These are phyloP conservation scores for Ogataea populi-albae DNA, from an alignment of 805 yeast genomes.

Conservation along the genomic window DNA sequence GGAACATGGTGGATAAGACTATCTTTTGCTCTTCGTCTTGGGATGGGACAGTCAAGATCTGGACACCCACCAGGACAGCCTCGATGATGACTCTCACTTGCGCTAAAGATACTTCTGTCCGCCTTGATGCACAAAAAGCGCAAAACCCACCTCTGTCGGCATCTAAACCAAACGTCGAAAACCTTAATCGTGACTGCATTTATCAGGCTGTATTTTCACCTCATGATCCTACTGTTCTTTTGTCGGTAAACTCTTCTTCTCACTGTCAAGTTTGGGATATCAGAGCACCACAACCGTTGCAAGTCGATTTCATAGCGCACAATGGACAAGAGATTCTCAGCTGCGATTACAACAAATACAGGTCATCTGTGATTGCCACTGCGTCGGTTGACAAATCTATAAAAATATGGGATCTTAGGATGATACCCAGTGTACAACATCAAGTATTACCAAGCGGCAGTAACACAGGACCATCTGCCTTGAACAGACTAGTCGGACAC, in stretches of 20 bases:
- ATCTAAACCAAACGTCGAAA: conserved; percentile 32
- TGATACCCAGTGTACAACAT: conserved; percentile 40
- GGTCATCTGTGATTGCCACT: conserved; percentile 74
- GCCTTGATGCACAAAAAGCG: conserved; percentile 16
- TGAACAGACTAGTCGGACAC: conserved; percentile 80
- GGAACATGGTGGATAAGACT: conserved; percentile 43
- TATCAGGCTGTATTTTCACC: conserved; percentile 83
- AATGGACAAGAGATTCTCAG: conserved; percentile 76
- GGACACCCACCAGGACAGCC: conserved; percentile 61
- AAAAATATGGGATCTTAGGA: conserved; percentile 85
- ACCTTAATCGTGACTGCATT: conserved; percentile 53
- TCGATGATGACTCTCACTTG: conserved; percentile 56
- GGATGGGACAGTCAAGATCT: conserved; percentile 85
- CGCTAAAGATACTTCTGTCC: conserved; percentile 23
- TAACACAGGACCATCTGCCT: conserved; percentile 59
- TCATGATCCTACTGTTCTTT: conserved; percentile 66
- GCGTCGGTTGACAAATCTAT: conserved; percentile 90
- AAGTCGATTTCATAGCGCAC: conserved; percentile 65
- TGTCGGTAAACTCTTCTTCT: conserved; percentile 73
- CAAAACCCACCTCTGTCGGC: conserved; percentile 35
- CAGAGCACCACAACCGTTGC: conserved; percentile 61
- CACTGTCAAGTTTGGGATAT: conserved; percentile 80
- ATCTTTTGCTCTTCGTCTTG: conserved; percentile 78
- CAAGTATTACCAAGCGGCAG: conserved; percentile 41
- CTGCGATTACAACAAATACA: conserved; percentile 89